Conservation (phyloP, 805 yeast genomes). For the Candida chauliodis region DNA sequence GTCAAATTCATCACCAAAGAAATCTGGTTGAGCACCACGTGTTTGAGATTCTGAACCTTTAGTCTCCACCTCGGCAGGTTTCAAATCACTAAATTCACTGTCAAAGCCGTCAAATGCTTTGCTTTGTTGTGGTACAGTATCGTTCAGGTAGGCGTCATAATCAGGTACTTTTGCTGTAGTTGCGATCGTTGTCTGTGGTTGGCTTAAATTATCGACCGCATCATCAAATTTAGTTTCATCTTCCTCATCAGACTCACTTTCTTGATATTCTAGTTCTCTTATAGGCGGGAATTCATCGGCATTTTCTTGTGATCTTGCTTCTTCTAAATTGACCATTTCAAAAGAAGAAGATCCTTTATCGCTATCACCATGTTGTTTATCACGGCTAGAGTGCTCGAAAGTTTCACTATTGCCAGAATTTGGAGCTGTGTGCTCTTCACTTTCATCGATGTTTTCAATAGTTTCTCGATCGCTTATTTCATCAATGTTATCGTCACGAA, state of each 20-base stretch:
- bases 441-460: conserved; percentile 21
- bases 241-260: conserved; percentile 43
- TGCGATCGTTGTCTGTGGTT: background rate
- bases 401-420: conserved; percentile 23
- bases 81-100: conserved; percentile 34
- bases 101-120: conserved; percentile 27
- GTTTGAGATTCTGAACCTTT: background rate
- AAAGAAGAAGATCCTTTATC: conserved; percentile 46
- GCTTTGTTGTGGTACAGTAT: background rate
- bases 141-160: no score
- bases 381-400: conserved; percentile 10
- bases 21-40: conserved; percentile 3
- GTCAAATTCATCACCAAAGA: conserved; percentile 38
- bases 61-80: conserved; percentile 22
- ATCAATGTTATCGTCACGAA: conserved; percentile 64
- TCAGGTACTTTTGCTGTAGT: conserved; percentile 14
- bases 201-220: conserved; percentile 29
- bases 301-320: conserved; percentile 21
- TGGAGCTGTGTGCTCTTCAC: conserved; percentile 16
- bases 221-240: conserved; percentile 33
- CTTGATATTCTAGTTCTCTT: conserved; percentile 50
- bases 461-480: conserved; percentile 43
- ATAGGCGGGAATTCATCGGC: conserved; percentile 52
- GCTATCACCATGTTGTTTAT: conserved; percentile 26
- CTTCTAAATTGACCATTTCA: conserved; percentile 52